Evolutionary conservation across 2,329 filamentous ascomycete genomes (phyloP).

Genomic region (Truncatella angustata): DNA sequence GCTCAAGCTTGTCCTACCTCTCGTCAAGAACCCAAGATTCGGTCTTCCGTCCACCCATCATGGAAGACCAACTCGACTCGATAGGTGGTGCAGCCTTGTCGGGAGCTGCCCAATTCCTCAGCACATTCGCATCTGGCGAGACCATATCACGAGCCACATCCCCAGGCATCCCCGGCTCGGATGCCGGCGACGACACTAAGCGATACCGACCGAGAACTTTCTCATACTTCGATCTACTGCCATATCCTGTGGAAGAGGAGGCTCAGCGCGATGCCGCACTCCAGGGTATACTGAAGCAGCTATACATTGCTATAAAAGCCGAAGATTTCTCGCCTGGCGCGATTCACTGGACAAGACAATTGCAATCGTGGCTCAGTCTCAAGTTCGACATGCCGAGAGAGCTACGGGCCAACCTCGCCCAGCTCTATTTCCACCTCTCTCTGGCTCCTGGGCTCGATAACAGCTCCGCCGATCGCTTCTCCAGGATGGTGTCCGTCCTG

Average conservation of each 20-base stretch:
- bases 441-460: constrained; percentile 87
- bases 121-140: constrained; percentile 49
- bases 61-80: constrained; percentile 38
- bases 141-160: constrained; percentile 84
- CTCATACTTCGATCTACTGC: constrained; percentile 86
- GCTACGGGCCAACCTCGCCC: constrained; percentile 78
- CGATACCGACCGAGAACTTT: constrained; percentile 86
- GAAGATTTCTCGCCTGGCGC: constrained; percentile 94
- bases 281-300: constrained; percentile 84
- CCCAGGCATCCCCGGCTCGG: constrained; percentile 61
- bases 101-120: constrained; percentile 36
- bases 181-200: constrained; percentile 51
- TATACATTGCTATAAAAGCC: constrained; percentile 87
- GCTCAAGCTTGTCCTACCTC: background rate
- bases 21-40: no score
- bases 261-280: constrained; percentile 74
- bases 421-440: constrained; percentile 90
- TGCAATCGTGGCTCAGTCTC: constrained; percentile 89
- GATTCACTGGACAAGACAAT: constrained; percentile 94
- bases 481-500: constrained; percentile 92
- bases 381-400: constrained; percentile 95
- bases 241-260: constrained; percentile 84
- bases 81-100: constrained; percentile 32
- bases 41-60: constrained; percentile 16
- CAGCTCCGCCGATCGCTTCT: constrained; percentile 80